A percentile compares a stretch with the other conserved stretches of the same genome.
Evolutionary conservation across 2,329 filamentous ascomycete genomes (phyloP).

Genomic region (Colletotrichum lentis): DNA sequence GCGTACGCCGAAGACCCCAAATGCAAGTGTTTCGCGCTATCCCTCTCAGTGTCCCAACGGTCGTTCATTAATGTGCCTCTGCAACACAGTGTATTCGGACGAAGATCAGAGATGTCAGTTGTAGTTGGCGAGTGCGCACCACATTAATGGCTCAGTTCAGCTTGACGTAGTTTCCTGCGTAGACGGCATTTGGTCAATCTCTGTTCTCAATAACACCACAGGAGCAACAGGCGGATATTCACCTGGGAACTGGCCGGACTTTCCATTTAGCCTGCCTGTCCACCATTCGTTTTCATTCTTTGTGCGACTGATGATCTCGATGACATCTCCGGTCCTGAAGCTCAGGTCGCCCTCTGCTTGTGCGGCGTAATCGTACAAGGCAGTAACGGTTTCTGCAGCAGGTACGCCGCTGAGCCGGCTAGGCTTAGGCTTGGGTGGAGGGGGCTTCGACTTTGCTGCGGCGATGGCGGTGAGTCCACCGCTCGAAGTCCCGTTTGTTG

Average conservation of each 20-base stretch:
- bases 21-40: slow-evolving; percentile 35
- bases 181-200: slow-evolving; percentile 41
- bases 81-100: slow-evolving; percentile 26
- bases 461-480: slow-evolving; percentile 57
- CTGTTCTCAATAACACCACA: background rate
- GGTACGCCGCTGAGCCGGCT: slow-evolving; percentile 72
- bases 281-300: slow-evolving; percentile 97
- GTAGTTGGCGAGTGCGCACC: slow-evolving; percentile 21
- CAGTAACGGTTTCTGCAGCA: slow-evolving; percentile 80
- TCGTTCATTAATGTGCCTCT: slow-evolving; percentile 33
- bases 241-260: slow-evolving; percentile 95
- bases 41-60: slow-evolving; percentile 21
- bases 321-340: slow-evolving; percentile 86
- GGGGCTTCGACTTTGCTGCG: slow-evolving; percentile 71
- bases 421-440: slow-evolving; percentile 81
- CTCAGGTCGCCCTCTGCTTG: slow-evolving; percentile 94
- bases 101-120: slow-evolving; percentile 18
- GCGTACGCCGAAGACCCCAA: slow-evolving; percentile 37
- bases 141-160: slow-evolving; percentile 48
- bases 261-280: slow-evolving; percentile 81
- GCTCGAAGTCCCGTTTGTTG: slow-evolving; percentile 45
- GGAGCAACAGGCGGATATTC: slow-evolving; percentile 38
- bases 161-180: slow-evolving; percentile 61
- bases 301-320: slow-evolving; percentile 87
- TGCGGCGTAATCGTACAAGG: slow-evolving; percentile 94